Percentiles rank a stretch among this genome's conserved stretches.
These are phyloP conservation scores for Skeletonema potamos DNA, from an alignment of 108 stramenopile species.

Conservation along the genomic window DNA sequence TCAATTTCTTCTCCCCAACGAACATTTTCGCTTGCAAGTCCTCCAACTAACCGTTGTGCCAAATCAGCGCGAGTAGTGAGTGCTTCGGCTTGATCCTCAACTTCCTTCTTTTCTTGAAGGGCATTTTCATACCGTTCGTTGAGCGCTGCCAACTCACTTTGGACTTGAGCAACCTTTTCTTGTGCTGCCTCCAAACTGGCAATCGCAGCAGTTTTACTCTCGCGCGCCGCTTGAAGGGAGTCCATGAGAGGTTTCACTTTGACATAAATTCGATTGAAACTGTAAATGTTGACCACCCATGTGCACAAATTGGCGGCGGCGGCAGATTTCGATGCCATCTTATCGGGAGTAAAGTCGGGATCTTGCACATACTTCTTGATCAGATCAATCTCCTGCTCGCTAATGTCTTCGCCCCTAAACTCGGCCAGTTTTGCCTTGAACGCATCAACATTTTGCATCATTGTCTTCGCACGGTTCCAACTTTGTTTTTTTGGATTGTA, in stretches of 20 bases:
- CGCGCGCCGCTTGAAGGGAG: slow-evolving; percentile 71
- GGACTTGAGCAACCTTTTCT: slow-evolving; percentile 59
- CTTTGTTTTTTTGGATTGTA: slow-evolving; percentile 73
- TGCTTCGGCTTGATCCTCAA: slow-evolving; percentile 77
- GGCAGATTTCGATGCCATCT: slow-evolving; percentile 84
- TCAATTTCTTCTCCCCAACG: slow-evolving; percentile 89
- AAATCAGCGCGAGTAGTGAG: slow-evolving; percentile 71
- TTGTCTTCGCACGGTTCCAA: slow-evolving; percentile 88
- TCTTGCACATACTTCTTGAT: slow-evolving; percentile 59
- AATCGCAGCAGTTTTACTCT: slow-evolving; percentile 71
- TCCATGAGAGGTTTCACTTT: slow-evolving; percentile 94
- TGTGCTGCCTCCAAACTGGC: slow-evolving; percentile 70
- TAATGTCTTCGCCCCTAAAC: slow-evolving; percentile 76
- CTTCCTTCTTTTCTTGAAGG: slow-evolving; percentile 76
- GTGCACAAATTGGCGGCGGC: slow-evolving; percentile 88
- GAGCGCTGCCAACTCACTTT: slow-evolving; percentile 49
- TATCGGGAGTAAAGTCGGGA: slow-evolving; percentile 67
- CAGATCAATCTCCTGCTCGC: slow-evolving; percentile 65
- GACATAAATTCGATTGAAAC: slow-evolving; percentile 90
- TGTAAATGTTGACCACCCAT: slow-evolving; percentile 88
- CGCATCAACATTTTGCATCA: slow-evolving; percentile 88
- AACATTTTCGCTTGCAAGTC: slow-evolving; percentile 84
- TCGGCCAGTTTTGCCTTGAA: slow-evolving; percentile 73
- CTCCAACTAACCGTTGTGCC: slow-evolving; percentile 84
- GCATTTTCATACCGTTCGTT: slow-evolving; percentile 65